Conservation (phyloP, 78 protist genomes). For the Monosiga brevicollis region DNA sequence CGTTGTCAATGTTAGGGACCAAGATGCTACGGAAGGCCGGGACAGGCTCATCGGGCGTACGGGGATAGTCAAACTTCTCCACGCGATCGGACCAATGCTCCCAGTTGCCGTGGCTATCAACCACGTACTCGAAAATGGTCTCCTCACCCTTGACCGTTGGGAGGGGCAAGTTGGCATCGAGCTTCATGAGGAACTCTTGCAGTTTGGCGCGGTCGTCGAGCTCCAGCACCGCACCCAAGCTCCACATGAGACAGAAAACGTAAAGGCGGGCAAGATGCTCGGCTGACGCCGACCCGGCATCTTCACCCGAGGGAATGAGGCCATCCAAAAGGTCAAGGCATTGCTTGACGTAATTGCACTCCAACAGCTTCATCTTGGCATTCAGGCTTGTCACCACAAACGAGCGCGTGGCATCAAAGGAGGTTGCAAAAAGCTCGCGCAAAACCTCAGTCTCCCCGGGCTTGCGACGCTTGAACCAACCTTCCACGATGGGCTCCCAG, state of each 20-base stretch:
- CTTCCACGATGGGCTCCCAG: slow-evolving; percentile 28
- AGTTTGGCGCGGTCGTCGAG: slow-evolving; percentile 39
- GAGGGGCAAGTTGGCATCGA: background rate
- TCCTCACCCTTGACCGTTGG: background rate
- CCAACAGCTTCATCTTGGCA: slow-evolving; percentile 14
- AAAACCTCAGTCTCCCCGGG: slow-evolving; percentile 8
- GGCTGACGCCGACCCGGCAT: background rate
- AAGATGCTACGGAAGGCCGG: slow-evolving; percentile 25
- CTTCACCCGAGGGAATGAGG: slow-evolving; percentile 14
- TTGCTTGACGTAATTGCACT: background rate
- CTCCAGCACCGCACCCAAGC: slow-evolving; percentile 67
- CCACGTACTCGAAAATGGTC: slow-evolving; percentile 58
- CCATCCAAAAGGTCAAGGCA: slow-evolving; percentile 23
- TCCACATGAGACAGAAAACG: slow-evolving; percentile 54
- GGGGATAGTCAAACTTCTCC: slow-evolving; percentile 33
- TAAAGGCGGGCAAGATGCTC: slow-evolving; percentile 36
- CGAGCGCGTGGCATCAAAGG: background rate
- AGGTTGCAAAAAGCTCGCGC: slow-evolving; percentile 8
- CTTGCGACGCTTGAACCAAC: slow-evolving; percentile 17
- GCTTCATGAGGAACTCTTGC: slow-evolving; percentile 11
- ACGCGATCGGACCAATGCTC: slow-evolving; percentile 36
- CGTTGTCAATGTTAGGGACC: slow-evolving; percentile 73
- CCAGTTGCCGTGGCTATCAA: slow-evolving; percentile 53
- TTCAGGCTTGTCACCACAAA: slow-evolving; percentile 3
- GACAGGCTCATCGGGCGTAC: background rate